phyloP scores from a whole-genome alignment of 176 grass and related monocot species.

The Oryza nivara region DNA sequence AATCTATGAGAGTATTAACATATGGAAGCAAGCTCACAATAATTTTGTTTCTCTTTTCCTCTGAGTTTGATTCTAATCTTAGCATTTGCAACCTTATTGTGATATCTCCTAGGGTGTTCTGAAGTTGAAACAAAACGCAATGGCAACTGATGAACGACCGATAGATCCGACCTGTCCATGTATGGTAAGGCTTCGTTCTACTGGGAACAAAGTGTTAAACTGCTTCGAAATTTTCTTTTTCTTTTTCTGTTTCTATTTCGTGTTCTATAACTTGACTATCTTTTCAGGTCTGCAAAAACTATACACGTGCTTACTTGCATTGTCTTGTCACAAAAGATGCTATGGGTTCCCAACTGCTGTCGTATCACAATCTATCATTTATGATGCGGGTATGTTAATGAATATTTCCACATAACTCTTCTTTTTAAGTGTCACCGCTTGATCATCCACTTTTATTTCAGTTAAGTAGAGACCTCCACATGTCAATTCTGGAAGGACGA shows the following conservation, averaged over 20 bases:
- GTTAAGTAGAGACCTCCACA: constrained; percentile 90
- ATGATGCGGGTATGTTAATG: constrained; percentile 78
- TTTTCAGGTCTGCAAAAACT: constrained; percentile 90
- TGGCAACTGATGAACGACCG: constrained; percentile 89
- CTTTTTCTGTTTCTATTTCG: not conserved
- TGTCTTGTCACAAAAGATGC: constrained; percentile 92
- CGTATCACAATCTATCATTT: constrained; percentile 92
- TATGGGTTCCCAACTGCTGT: constrained; percentile 89
- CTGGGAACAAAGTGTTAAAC: constrained; percentile 2
- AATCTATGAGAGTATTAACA: constrained; percentile 11
- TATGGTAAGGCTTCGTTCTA: constrained; percentile 68
- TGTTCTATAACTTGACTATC: constrained; percentile 27
- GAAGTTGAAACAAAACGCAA: constrained; percentile 89
- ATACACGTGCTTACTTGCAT: constrained; percentile 90
- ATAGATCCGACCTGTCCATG: constrained; percentile 90
- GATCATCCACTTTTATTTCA: constrained; percentile 44
- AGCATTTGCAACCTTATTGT: constrained; percentile 6
- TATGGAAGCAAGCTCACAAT: constrained; percentile 3
- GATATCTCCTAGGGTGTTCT: constrained; percentile 67
- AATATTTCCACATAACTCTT: not conserved
- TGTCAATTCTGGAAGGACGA: constrained; percentile 78
- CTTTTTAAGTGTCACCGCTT: constrained; percentile 14
- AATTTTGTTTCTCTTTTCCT: not conserved
- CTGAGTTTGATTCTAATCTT: not conserved
- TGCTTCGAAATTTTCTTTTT: not conserved